These are phyloP conservation scores for Pezicula carpinea DNA, from an alignment of 2,329 filamentous ascomycete genomes.

Conservation along the genomic window DNA sequence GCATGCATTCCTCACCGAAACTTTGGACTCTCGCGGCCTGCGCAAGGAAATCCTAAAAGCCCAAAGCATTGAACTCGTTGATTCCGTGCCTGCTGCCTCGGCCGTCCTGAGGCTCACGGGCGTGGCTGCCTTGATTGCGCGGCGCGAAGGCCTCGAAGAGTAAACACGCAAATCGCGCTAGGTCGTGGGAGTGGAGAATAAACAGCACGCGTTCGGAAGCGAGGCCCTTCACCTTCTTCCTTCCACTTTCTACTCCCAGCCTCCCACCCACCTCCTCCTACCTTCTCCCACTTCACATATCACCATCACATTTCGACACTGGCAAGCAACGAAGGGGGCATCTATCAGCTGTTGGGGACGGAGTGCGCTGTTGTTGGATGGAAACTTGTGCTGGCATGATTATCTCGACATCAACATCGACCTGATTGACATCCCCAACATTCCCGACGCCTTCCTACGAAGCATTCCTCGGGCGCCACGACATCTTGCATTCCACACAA, in stretches of 20 bases:
- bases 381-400: conserved; percentile 3
- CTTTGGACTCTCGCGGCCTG: too few relatives aligned
- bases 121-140: too few relatives aligned
- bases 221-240: neutral
- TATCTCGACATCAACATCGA: neutral
- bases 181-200: too few relatives aligned
- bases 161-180: too few relatives aligned
- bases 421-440: neutral
- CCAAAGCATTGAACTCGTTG: too few relatives aligned
- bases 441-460: conserved; percentile 3
- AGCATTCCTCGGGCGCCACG: conserved; percentile 10
- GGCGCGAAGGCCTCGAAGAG: too few relatives aligned
- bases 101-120: too few relatives aligned
- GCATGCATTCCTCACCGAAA: too few relatives aligned
- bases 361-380: neutral
- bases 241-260: neutral
- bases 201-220: too few relatives aligned
- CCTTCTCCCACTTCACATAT: neutral
- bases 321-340: neutral
- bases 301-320: neutral
- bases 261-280: neutral
- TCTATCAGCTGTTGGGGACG: neutral
- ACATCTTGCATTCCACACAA: conserved; percentile 7
- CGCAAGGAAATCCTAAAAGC: too few relatives aligned
- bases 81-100: too few relatives aligned